Evolutionary conservation across 1,139 yeast species (phyloP), one percentile per base, ranked within the genome.

Genomic region (Taphrina flavorubra): DNA sequence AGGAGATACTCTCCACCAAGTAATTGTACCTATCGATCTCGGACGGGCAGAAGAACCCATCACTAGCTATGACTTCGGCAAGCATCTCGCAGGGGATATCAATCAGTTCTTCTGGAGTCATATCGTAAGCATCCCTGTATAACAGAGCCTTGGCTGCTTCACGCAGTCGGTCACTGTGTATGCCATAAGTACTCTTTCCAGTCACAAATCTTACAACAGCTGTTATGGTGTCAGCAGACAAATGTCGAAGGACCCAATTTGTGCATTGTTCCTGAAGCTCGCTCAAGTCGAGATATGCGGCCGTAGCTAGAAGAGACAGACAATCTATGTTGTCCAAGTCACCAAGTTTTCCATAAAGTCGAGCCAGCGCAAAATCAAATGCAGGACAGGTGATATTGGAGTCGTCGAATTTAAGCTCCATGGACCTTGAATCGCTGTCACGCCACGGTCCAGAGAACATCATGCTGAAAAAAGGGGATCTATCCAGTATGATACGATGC

Each of bases 1-100:
- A 73, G 68, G 81, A 81, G 42, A 81, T 75, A 46, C 82, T 71
- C 65, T 77, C 67, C 36, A 82, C 78, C 6, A 81, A 77, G 71
- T 83, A 83, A 20, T 81, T 72, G 58, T 84, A 82, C 64, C 87
- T 75, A 60, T 83, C 85, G 84, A 85, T 83, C 74, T 84, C 87
- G 1, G 80, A 79, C 0, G 84, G 84, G 5, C 83, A 83, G 73
- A 81, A 84, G 71, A 84, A 84, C 16, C 81, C 82, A 71, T 84
- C 86, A 20, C 81, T 77, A 0, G 82, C 81, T 6, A 84, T 78
- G 5, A 83, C 82, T 36, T 81, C 81, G 0, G 81, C 79, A 20
- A 83, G 78, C 11, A 83, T 75, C 1, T 77, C 73, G 0, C 75
- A 75, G 0, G 86, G 85, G n/a, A 84, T 77, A 0, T 77, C 80